Conservation (phyloP, 2,329 filamentous ascomycete species). For the Rutstroemia sp. region DNA sequence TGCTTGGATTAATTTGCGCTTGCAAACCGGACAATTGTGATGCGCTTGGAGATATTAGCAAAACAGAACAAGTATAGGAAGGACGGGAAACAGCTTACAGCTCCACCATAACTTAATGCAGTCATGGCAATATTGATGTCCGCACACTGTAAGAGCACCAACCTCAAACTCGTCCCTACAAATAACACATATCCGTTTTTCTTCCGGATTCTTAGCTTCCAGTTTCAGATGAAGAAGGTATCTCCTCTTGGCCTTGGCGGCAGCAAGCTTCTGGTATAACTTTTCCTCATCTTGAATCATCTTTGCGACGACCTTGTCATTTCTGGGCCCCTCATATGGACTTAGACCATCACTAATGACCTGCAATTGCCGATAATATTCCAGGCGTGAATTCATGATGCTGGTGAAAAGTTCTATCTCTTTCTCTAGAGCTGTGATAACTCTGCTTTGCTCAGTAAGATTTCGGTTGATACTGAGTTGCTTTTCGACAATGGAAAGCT, state of each 20-base stretch:
- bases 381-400: slow-evolving; percentile 77
- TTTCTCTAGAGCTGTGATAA: slow-evolving; percentile 44
- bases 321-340: slow-evolving; percentile 54
- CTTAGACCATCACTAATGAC: slow-evolving; percentile 82
- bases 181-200: slow-evolving; percentile 72
- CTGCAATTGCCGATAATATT: slow-evolving; percentile 88
- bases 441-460: slow-evolving; percentile 45
- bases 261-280: slow-evolving; percentile 50
- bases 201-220: slow-evolving; percentile 45
- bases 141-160: slow-evolving; percentile 81
- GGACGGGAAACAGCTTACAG: not conserved
- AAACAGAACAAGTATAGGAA: not conserved
- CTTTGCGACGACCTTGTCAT: slow-evolving; percentile 29
- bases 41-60: slow-evolving; percentile 1
- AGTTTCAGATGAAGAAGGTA: slow-evolving; percentile 47
- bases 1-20: slow-evolving; percentile 52
- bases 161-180: slow-evolving; percentile 69
- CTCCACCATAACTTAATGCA: slow-evolving; percentile 75
- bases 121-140: slow-evolving; percentile 85
- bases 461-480: slow-evolving; percentile 54
- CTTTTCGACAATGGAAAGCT: slow-evolving; percentile 56
- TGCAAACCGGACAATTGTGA: slow-evolving; percentile 53
- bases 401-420: slow-evolving; percentile 71
- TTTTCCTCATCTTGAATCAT: slow-evolving; percentile 52
- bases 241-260: slow-evolving; percentile 63